Base-by-base conservation (phyloP, 345 rosid genomes). In the Salix arbutifolia region DNA sequence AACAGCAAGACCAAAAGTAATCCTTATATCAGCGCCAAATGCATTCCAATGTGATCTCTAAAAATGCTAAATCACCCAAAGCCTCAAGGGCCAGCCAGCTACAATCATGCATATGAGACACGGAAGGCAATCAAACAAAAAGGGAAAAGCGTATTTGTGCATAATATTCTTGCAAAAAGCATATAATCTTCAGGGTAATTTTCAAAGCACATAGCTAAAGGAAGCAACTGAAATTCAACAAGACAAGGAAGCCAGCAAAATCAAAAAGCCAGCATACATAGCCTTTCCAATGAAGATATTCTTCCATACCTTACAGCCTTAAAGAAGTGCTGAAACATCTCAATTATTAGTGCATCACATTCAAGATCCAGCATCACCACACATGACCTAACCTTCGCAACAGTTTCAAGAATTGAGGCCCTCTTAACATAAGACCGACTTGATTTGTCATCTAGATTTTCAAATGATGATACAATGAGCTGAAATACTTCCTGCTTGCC, bases 361-460 rank as follows among this genome's bases (percentile, higher is more conserved):
- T 94, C 99, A 28, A 96, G 94, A 88, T 96, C 98, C 92, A 96
- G 73, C 99, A 96, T 96, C 83, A 94, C 96, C 28, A 92, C 97
- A 69, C 97, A 94, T 4, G 97, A 96, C 73, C 96, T 85, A 83
- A 96, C 99, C 86, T 89, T 94, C 28, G 98, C 97, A 77, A 94
- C 97, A 76, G 99, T 94, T 83, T 96, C 99, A 67, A 96, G 97
- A 79, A 96, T 94, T 6, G 93, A 87, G 50, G 89, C 79, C 85
- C 94, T 88, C 87, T 91, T 94, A 31, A 61, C 17, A 83, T 86
- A 96, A 58, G 94, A 94, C 38, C 88, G 83, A 76, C 97, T 92
- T 25, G 94, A 84, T 37, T 82, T 83, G 81, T 96, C 97, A 74
- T 79, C 84, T 68, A 96, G 82, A 74, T 89, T 82, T 82, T 92